These are phyloP conservation scores for Aspergillus ustus DNA, from an alignment of 2,329 filamentous ascomycete genomes.

Conservation along the genomic window DNA sequence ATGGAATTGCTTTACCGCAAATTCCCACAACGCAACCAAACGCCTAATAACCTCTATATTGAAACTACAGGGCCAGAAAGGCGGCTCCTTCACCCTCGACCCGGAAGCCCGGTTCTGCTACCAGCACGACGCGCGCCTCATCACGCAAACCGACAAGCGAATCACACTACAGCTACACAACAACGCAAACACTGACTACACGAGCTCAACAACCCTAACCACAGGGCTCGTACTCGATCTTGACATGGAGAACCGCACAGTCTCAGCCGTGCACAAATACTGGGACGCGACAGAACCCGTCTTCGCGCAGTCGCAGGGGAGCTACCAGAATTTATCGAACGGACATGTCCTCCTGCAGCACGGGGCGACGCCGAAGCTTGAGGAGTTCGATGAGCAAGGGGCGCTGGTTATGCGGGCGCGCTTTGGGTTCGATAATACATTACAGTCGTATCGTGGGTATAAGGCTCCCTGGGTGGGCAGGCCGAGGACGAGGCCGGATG, in stretches of 20 bases:
- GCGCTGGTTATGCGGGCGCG: background rate
- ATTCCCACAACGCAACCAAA: no score
- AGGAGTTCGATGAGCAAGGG: background rate
- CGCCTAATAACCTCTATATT: no score
- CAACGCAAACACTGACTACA: background rate
- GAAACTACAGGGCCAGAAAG: conserved; percentile 33
- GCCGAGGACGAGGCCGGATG: background rate
- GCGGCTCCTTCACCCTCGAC: conserved; percentile 29
- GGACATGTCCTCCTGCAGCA: background rate
- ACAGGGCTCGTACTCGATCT: background rate
- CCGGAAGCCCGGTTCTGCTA: conserved; percentile 30
- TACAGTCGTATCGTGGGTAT: conserved; percentile 1
- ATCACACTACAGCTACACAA: background rate
- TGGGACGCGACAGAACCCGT: background rate
- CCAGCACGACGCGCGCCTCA: conserved; percentile 39
- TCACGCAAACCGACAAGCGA: background rate
- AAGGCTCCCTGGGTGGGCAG: conserved; percentile 4
- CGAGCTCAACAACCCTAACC: background rate
- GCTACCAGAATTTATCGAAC: background rate
- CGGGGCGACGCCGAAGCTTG: background rate
- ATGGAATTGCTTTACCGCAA: no score
- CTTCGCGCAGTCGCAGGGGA: background rate
- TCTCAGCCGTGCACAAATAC: background rate
- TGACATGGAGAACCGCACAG: background rate
- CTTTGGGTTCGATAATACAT: background rate